These are phyloP conservation scores for Blumeriella jaapii DNA, from an alignment of 2,329 filamentous ascomycete genomes.

Conservation along the genomic window DNA sequence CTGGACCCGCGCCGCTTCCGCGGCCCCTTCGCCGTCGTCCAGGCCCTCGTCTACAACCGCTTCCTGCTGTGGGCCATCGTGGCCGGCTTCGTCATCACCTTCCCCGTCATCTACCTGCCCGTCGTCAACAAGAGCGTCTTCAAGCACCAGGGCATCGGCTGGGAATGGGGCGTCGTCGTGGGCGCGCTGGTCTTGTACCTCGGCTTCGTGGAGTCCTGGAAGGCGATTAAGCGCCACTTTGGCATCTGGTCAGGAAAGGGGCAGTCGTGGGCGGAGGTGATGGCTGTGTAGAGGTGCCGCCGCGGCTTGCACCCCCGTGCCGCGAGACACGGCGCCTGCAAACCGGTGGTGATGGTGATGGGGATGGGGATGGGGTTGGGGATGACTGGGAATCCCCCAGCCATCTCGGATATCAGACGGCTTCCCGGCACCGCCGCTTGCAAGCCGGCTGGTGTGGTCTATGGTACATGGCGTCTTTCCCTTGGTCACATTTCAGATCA, in stretches of 20 bases:
- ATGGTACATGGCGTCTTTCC: too few species aligned
- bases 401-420: not conserved
- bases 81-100: slow-evolving; percentile 47
- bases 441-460: not conserved
- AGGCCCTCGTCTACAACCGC: slow-evolving; percentile 56
- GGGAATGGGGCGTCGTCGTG: slow-evolving; percentile 63
- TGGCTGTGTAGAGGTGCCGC: not conserved
- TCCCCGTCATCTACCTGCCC: slow-evolving; percentile 57
- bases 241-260: slow-evolving; percentile 8
- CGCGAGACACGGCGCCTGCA: slow-evolving; percentile 1
- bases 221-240: slow-evolving; percentile 47
- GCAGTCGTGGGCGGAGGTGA: not conserved
- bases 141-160: slow-evolving; percentile 55
- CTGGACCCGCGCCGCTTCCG: slow-evolving; percentile 45
- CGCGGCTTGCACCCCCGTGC: not conserved
- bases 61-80: slow-evolving; percentile 55
- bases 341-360: too few species aligned
- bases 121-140: slow-evolving; percentile 55
- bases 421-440: slow-evolving; percentile 6
- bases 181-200: slow-evolving; percentile 49
- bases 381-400: too few species aligned
- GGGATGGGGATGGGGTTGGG: too few species aligned
- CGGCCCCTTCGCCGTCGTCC: slow-evolving; percentile 39
- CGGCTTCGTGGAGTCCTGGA: slow-evolving; percentile 55
- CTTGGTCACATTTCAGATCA: too few species aligned